phyloP scores from a whole-genome alignment of 2,329 filamentous ascomycete genomes.

The Cordyceps tenuipes region DNA sequence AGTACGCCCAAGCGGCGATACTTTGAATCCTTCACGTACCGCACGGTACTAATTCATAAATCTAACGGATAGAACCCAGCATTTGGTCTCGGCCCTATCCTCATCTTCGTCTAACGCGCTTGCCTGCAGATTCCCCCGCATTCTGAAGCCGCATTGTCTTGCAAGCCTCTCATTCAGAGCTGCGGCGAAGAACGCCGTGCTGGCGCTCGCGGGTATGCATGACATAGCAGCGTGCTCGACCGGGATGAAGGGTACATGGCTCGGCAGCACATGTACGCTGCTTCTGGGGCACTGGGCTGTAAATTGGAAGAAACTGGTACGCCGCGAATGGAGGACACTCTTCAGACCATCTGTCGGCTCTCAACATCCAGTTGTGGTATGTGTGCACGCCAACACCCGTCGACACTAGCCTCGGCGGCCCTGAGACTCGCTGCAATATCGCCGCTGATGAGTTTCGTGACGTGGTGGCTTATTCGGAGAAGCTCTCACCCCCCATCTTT shows the following conservation, averaged over 20 bases:
- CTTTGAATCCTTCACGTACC: no score
- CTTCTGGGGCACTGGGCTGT: neutral
- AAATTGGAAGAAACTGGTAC: neutral
- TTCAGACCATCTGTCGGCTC: neutral
- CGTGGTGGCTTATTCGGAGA: neutral
- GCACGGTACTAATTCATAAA: no score
- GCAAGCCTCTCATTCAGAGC: no score
- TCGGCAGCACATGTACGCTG: neutral
- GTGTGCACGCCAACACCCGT: neutral
- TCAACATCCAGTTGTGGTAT: slow-evolving; percentile 5
- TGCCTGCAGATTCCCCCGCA: no score
- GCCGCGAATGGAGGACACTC: neutral
- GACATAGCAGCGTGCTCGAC: no score
- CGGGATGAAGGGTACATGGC: no score
- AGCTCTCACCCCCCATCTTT: neutral
- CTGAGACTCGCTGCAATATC: slow-evolving; percentile 1
- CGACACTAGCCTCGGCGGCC: neutral
- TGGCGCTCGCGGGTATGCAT: no score
- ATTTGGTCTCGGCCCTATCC: no score
- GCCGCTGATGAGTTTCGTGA: neutral
- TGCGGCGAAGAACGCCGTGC: no score
- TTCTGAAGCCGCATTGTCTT: no score
- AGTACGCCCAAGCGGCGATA: neutral
- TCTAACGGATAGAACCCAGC: no score
- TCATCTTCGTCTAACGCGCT: no score